A percentile compares a stretch with the other conserved stretches of the same genome.
Conservation (phyloP, 1,139 yeast genomes). For the Candida sanyaensis region DNA sequence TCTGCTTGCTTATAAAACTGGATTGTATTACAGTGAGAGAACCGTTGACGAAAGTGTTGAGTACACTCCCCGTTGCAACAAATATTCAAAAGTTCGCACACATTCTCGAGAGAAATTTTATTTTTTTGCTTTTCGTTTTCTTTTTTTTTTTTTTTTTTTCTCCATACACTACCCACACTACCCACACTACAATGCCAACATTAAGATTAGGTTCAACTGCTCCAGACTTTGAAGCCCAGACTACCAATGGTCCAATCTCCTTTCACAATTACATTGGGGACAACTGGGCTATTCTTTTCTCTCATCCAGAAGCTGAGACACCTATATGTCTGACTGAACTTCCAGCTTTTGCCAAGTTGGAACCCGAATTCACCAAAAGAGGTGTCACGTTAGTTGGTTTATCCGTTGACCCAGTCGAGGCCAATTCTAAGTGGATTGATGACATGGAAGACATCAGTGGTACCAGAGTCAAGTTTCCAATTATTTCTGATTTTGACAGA, state of each 20-base stretch:
- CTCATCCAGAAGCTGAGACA: constrained; percentile 88
- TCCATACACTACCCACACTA: not conserved
- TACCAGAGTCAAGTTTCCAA: constrained; percentile 69
- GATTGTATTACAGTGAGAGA: too few species aligned
- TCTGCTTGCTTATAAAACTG: too few species aligned
- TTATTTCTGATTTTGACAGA: constrained; percentile 75
- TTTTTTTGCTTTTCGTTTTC: too few species aligned
- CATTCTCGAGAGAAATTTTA: too few species aligned
- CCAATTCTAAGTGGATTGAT: constrained; percentile 79
- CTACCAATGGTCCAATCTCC: constrained; percentile 72
- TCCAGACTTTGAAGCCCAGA: constrained; percentile 75
- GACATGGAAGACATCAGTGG: constrained; percentile 81
- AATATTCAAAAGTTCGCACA: too few species aligned
- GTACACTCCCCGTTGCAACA: too few species aligned
- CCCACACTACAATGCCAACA: constrained; percentile 11
- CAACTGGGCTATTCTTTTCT: constrained; percentile 77
- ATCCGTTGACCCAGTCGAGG: constrained; percentile 69
- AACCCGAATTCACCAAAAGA: constrained; percentile 79
- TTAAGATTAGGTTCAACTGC: constrained; percentile 66
- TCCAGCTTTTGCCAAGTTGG: constrained; percentile 83
- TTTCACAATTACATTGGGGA: constrained; percentile 78
- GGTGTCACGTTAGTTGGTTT: constrained; percentile 77
- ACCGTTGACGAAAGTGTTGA: too few species aligned
- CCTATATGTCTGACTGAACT: constrained; percentile 91
- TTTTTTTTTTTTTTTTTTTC: too few species aligned